A percentile compares a stretch with the other conserved stretches of the same genome.
phyloP scores from a whole-genome alignment of 1,284 basidiomycete species.

The Cryptococcus sp. region DNA sequence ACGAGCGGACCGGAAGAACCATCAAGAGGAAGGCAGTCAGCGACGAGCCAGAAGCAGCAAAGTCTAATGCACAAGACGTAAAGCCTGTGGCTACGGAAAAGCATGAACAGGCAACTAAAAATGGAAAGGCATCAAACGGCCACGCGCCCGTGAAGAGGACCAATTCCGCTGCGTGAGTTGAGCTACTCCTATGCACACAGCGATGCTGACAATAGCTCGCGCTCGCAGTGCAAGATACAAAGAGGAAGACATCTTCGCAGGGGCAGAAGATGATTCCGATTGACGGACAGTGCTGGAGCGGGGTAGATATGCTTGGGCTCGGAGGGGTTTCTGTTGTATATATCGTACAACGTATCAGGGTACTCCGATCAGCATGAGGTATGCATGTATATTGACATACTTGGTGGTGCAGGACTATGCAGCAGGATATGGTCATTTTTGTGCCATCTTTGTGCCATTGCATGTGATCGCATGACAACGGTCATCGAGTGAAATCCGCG shows the following conservation, averaged over 20 bases:
- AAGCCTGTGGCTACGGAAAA: neutral
- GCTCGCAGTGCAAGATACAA: slow-evolving; percentile 15
- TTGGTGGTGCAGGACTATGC: too few species aligned
- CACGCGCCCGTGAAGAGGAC: slow-evolving; percentile 8
- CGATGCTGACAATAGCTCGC: slow-evolving; percentile 8
- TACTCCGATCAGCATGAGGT: too few species aligned
- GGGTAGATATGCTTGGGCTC: too few species aligned
- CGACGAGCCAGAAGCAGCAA: neutral
- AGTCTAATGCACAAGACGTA: neutral
- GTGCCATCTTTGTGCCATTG: too few species aligned
- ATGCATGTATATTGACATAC: too few species aligned
- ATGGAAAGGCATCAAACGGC: neutral
- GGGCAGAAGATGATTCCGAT: slow-evolving; percentile 12
- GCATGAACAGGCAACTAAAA: neutral
- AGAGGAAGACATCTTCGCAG: slow-evolving; percentile 33
- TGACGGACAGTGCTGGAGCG: neutral
- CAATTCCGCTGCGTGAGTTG: slow-evolving; percentile 25
- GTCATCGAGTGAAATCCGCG: too few species aligned
- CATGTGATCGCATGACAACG: too few species aligned
- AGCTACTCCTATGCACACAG: too few species aligned
- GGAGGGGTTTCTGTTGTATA: too few species aligned
- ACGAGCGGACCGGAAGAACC: slow-evolving; percentile 4
- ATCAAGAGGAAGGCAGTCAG: neutral
- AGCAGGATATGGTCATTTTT: too few species aligned
- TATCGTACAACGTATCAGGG: too few species aligned